phyloP scores from a whole-genome alignment of 805 yeast genomes.

The Lachancea cidri region DNA sequence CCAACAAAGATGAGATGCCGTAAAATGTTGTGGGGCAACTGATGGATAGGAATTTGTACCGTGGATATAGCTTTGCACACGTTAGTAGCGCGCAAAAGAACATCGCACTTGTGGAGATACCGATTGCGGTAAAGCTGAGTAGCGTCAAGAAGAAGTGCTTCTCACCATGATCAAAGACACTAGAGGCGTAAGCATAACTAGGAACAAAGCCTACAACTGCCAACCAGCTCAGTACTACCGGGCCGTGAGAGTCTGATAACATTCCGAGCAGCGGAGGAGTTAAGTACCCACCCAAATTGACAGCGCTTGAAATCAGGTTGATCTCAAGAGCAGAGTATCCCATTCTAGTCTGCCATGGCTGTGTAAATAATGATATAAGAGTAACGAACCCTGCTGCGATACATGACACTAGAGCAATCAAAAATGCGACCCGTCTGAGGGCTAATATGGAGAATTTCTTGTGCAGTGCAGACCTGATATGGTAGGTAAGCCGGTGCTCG shows the following conservation, averaged over 20 bases:
- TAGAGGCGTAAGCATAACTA: slow-evolving; percentile 51
- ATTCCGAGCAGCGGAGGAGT: slow-evolving; percentile 80
- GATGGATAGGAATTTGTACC: slow-evolving; percentile 71
- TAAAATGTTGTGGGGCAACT: slow-evolving; percentile 85
- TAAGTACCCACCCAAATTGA: slow-evolving; percentile 77
- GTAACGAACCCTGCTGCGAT: slow-evolving; percentile 77
- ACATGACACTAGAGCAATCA: slow-evolving; percentile 56
- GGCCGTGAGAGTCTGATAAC: slow-evolving; percentile 81
- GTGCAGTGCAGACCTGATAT: slow-evolving; percentile 40
- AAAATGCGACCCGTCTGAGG: slow-evolving; percentile 48
- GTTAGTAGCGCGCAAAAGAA: slow-evolving; percentile 69
- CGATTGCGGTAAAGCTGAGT: slow-evolving; percentile 52
- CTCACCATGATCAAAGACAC: slow-evolving; percentile 31
- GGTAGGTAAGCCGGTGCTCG: slow-evolving; percentile 38
- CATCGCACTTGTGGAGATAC: slow-evolving; percentile 66
- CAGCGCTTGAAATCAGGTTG: slow-evolving; percentile 68
- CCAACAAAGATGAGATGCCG: slow-evolving; percentile 75
- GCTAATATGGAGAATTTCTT: slow-evolving; percentile 37
- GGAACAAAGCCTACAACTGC: slow-evolving; percentile 61
- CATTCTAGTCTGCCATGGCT: slow-evolving; percentile 54
- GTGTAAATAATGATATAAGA: slow-evolving; percentile 74
- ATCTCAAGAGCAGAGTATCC: slow-evolving; percentile 60
- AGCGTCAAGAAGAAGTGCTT: slow-evolving; percentile 37
- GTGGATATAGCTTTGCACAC: slow-evolving; percentile 82
- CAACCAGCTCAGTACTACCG: slow-evolving; percentile 60